Percentiles rank a stretch among this genome's conserved stretches.
Conservation (phyloP, 2,329 filamentous ascomycete genomes). For the Neonectria coccinea region DNA sequence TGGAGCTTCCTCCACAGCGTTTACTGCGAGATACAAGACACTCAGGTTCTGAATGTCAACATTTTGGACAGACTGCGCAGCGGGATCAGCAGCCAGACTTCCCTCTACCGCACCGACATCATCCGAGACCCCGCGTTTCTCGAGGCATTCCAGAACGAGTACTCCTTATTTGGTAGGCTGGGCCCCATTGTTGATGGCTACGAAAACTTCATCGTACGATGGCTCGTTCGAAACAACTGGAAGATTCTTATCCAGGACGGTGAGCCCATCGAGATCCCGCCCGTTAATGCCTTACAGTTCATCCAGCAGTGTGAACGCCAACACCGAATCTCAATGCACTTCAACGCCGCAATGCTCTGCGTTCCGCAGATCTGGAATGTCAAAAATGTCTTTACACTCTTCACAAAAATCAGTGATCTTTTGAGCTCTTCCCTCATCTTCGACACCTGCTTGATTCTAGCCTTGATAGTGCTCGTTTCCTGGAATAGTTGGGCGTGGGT, state of each 20-base stretch:
- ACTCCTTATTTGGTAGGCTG: conserved; percentile 18
- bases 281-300: conserved; percentile 7
- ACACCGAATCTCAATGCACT: conserved; percentile 20
- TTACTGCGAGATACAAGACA: conserved; percentile 19
- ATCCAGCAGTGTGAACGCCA: conserved; percentile 20
- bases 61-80: neutral
- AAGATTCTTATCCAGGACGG: conserved; percentile 22
- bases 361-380: neutral
- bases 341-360: conserved; percentile 15
- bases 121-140: conserved; percentile 10
- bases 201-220: conserved; percentile 29
- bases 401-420: conserved; percentile 1
- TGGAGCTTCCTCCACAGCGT: conserved; percentile 23
- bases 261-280: neutral
- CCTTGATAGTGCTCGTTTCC: conserved; percentile 1
- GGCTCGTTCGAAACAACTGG: conserved; percentile 22
- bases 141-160: conserved; percentile 26
- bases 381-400: neutral
- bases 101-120: conserved; percentile 23
- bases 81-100: conserved; percentile 10
- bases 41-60: conserved; percentile 24
- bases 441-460: conserved; percentile 12
- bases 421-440: conserved; percentile 21
- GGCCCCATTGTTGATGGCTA: conserved; percentile 31
- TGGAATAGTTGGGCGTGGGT: neutral